A percentile compares a stretch with the other conserved stretches of the same genome.
Conservation (phyloP, 2,329 filamentous ascomycete species). For the Calonectria ilicicola region DNA sequence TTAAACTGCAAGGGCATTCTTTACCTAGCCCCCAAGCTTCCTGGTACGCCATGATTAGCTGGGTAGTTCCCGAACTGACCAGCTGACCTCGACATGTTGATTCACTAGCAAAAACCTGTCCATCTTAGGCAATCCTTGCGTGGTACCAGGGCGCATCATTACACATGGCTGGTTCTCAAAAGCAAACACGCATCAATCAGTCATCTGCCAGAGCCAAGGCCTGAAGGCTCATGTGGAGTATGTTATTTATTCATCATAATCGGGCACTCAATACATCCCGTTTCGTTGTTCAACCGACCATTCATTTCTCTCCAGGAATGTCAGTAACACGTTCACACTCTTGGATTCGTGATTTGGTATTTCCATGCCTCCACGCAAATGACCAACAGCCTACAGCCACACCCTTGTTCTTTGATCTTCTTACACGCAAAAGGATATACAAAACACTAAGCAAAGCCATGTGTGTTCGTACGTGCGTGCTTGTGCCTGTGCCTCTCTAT, state of each 20-base stretch:
- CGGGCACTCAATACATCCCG: slow-evolving; percentile 1
- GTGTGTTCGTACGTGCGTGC: slow-evolving; percentile 26
- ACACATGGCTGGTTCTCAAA: neutral
- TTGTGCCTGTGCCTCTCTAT: slow-evolving; percentile 35
- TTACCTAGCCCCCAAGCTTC: neutral
- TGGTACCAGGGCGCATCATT: neutral
- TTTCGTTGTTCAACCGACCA: neutral
- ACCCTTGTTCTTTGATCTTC: slow-evolving; percentile 13
- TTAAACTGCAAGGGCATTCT: neutral
- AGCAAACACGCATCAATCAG: neutral
- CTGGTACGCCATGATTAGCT: neutral
- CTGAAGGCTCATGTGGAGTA: neutral
- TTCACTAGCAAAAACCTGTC: neutral
- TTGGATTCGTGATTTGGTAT: slow-evolving; percentile 10
- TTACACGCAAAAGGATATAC: slow-evolving; percentile 21
- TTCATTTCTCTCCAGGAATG: neutral
- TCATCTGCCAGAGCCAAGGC: neutral
- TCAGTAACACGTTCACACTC: neutral
- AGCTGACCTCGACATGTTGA: neutral
- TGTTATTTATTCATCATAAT: slow-evolving; percentile 23
- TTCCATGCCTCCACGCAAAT: slow-evolving; percentile 4
- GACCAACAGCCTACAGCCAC: slow-evolving; percentile 8
- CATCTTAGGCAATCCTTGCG: too few species aligned
- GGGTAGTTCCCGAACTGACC: neutral
- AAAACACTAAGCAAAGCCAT: slow-evolving; percentile 17